These are phyloP conservation scores for Xylariomycetidae sp. DNA, from an alignment of 2,329 filamentous ascomycete genomes.

Conservation along the genomic window DNA sequence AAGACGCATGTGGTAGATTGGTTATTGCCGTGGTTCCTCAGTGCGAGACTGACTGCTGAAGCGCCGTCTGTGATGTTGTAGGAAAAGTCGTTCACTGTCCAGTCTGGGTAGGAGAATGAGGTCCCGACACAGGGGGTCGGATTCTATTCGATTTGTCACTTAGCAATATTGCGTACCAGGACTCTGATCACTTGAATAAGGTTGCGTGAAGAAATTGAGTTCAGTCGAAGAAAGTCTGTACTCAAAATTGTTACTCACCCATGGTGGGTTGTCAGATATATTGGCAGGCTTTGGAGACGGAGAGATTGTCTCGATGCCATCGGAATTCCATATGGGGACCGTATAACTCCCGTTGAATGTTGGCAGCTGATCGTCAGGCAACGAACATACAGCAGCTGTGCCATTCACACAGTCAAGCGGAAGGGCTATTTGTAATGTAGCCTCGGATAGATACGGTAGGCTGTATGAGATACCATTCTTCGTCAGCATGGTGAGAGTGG, in stretches of 20 bases:
- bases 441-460: too few species aligned
- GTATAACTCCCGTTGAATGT: slow-evolving; percentile 10
- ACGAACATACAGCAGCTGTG: slow-evolving; percentile 5
- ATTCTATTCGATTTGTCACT: slow-evolving; percentile 8
- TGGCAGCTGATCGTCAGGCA: slow-evolving; percentile 4
- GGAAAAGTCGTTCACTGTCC: slow-evolving; percentile 10
- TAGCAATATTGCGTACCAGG: background rate
- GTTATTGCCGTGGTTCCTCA: slow-evolving; percentile 13
- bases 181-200: too few species aligned
- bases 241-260: too few species aligned
- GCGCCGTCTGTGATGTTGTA: slow-evolving; percentile 1
- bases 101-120: slow-evolving; percentile 15
- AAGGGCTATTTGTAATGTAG: too few species aligned
- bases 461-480: too few species aligned
- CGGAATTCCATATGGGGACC: slow-evolving; percentile 13
- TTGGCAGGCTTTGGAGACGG: slow-evolving; percentile 2
- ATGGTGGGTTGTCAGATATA: background rate
- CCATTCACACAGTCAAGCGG: slow-evolving; percentile 11
- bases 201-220: background rate
- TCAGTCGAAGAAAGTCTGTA: background rate
- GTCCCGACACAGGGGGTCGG: slow-evolving; percentile 10
- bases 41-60: slow-evolving; percentile 5
- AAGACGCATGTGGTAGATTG: slow-evolving; percentile 6
- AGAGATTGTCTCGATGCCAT: slow-evolving; percentile 6
- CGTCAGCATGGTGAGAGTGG: too few species aligned